Evolutionary conservation across 441 rosid genomes (phyloP).

Genomic region (Mallotus japonicus): DNA sequence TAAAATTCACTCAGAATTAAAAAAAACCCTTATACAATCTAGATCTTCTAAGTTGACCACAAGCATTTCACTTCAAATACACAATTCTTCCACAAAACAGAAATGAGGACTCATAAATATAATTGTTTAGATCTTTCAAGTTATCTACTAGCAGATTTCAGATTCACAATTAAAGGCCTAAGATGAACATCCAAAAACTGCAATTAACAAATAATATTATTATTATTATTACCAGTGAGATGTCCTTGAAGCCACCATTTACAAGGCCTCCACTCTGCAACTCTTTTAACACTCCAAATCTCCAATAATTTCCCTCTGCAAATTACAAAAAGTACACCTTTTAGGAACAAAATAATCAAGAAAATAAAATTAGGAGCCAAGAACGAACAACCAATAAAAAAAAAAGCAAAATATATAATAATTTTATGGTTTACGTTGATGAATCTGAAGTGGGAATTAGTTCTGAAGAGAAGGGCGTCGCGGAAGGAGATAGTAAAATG

Average conservation of each 20-base stretch:
- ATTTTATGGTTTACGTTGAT: conserved; percentile 20
- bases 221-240: conserved; percentile 43
- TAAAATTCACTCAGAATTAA: conserved; percentile 55
- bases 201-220: background rate
- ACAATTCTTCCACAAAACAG: too few species aligned
- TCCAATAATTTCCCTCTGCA: conserved; percentile 45
- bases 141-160: too few species aligned
- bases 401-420: background rate
- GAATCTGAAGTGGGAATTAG: conserved; percentile 29
- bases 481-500: conserved; percentile 50
- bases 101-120: too few species aligned
- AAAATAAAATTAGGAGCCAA: background rate
- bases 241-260: conserved; percentile 84
- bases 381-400: background rate
- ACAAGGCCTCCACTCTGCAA: conserved; percentile 91
- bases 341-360: background rate
- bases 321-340: background rate
- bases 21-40: conserved; percentile 8
- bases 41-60: background rate
- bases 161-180: too few species aligned
- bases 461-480: conserved; percentile 24
- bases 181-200: background rate
- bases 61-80: too few species aligned
- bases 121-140: too few species aligned
- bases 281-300: conserved; percentile 78